Base-by-base conservation (phyloP, 2,329 filamentous ascomycete species). In the Aspergillus proliferans region DNA sequence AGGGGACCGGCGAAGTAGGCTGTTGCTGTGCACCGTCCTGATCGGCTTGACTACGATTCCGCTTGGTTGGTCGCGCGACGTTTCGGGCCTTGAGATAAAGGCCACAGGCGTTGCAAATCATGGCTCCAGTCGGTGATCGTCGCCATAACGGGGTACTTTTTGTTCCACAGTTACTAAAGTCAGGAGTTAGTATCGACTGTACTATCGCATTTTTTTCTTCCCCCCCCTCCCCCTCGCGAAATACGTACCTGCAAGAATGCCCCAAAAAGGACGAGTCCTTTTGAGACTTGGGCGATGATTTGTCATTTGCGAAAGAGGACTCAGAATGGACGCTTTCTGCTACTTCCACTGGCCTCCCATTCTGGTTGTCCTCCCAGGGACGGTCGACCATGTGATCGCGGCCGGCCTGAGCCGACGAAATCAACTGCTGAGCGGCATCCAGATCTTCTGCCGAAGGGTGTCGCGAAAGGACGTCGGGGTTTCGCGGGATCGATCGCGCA, bases 71-170 rank as follows among this genome's bases (percentile, higher is more conserved):
- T 45, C 93, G 83, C 59, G 88, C 84, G 53, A 92, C 87, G 66
- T 97, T 97, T 57, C 93, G 83, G 8, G 92, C 91, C 69, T 97
- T 97, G 54, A 88, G 77, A 68, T 98, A 98, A 14, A 98, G 78
- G 39, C 93, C 93, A 64, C 93, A 98, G 5, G 93, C 93, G 71
- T 98, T 98, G 73, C 93, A 98, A 52, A 98, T 97, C 24, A 90
- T 96, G 47, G 89, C 87, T 26, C 93, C 93, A 61, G 91, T 85
- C 0, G 92, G 92, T 14, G 92, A 95, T 63, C 93, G 83, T 65
- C 93, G 83, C 93, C 93, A 98, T 34, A 98, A 73, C 21, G 93
- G 93, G 43, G 93, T 98, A 67, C 87, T 85, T 46, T 90, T 96
- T 14, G 93, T 97, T 50, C 86, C 86, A 67, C 93, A 98, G 71